Evolutionary conservation across 2,329 filamentous ascomycete genomes (phyloP).

Genomic region (Alternaria sp.): DNA sequence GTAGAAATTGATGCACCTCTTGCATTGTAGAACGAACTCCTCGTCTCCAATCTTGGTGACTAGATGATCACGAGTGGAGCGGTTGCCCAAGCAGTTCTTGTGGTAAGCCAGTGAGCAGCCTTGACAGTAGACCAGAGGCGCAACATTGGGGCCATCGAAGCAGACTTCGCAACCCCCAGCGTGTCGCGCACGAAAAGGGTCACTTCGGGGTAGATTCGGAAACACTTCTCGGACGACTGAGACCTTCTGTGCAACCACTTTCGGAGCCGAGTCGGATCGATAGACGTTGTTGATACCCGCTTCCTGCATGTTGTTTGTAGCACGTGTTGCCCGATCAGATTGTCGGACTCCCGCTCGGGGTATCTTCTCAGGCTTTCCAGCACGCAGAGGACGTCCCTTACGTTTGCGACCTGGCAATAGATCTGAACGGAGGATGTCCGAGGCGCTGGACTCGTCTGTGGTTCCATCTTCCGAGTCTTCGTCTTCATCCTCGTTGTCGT

Average conservation of each 20-base stretch:
- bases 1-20: constrained; percentile 75
- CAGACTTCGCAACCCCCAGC: constrained; percentile 76
- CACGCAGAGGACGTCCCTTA: constrained; percentile 33
- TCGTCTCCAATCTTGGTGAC: constrained; percentile 82
- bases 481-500: constrained; percentile 29
- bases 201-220: constrained; percentile 63
- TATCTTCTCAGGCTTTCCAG: constrained; percentile 23
- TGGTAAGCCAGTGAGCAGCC: constrained; percentile 88
- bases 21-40: constrained; percentile 87
- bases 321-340: constrained; percentile 55
- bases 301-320: constrained; percentile 60
- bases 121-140: constrained; percentile 83
- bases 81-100: constrained; percentile 77
- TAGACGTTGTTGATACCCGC: constrained; percentile 65
- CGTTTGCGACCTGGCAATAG: constrained; percentile 48
- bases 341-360: constrained; percentile 46
- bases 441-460: constrained; percentile 36
- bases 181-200: constrained; percentile 74
- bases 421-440: constrained; percentile 51
- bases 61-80: constrained; percentile 79
- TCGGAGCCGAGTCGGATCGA: constrained; percentile 52
- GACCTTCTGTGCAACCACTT: constrained; percentile 58
- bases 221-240: constrained; percentile 75
- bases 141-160: constrained; percentile 64
- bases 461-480: constrained; percentile 38